These are phyloP conservation scores for Cutaneotrichosporon cavernicola DNA, from an alignment of 1,284 basidiomycete genomes.

Conservation along the genomic window DNA sequence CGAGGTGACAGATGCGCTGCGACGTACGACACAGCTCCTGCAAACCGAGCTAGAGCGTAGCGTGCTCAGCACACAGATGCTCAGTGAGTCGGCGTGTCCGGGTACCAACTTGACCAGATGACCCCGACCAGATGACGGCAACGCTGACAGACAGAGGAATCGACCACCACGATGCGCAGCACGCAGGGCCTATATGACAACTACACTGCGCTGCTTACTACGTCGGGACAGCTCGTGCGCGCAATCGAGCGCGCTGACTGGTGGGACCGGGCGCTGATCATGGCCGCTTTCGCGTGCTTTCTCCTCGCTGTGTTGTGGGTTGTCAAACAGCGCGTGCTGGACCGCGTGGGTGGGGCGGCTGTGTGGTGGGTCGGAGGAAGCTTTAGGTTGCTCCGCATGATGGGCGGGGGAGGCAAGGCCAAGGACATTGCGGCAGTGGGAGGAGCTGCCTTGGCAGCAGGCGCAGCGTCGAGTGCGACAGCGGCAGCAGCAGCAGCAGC, in stretches of 20 bases:
- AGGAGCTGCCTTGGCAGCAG: constrained; percentile 4
- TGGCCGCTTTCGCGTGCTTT: constrained; percentile 76
- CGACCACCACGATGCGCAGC: constrained; percentile 69
- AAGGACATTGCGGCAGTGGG: constrained; percentile 1
- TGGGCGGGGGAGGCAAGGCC: constrained; percentile 13
- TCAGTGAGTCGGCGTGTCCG: constrained; percentile 59
- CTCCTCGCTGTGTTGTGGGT: constrained; percentile 78
- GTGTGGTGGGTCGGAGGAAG: constrained; percentile 51
- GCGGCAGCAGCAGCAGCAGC: not conserved
- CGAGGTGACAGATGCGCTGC: constrained; percentile 80
- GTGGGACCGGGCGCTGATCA: constrained; percentile 81
- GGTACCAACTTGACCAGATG: not conserved
- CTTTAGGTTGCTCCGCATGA: constrained; percentile 33
- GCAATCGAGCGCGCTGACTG: constrained; percentile 83
- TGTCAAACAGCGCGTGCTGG: constrained; percentile 77
- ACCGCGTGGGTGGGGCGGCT: constrained; percentile 54
- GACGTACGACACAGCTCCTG: constrained; percentile 79
- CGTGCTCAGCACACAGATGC: constrained; percentile 76
- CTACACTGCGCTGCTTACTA: constrained; percentile 69
- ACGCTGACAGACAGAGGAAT: constrained; percentile 61
- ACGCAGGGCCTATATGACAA: constrained; percentile 76
- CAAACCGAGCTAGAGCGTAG: constrained; percentile 86
- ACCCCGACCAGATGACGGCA: not conserved
- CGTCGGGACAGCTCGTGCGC: constrained; percentile 77
- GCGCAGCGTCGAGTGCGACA: constrained; percentile 4